A percentile compares a stretch with the other conserved stretches of the same genome.
These are phyloP conservation scores for Lactarius trivialis DNA, from an alignment of 768 basidiomycete genomes.

Conservation along the genomic window DNA sequence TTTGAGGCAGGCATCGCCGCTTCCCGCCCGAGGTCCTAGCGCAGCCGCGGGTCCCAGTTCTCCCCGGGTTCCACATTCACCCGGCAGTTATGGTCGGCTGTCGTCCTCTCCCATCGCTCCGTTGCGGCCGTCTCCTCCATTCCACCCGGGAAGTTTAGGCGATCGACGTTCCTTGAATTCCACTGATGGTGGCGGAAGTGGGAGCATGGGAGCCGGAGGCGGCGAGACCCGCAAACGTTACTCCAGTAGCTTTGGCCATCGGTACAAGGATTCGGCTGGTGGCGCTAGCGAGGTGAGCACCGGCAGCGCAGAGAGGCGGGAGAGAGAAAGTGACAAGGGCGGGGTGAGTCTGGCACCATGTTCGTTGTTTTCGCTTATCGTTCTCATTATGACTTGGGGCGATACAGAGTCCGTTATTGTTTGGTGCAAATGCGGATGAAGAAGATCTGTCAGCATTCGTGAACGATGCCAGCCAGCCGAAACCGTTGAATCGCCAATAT, in stretches of 20 bases:
- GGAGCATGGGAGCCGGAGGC: conserved; percentile 22
- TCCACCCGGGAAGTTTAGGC: conserved; percentile 38
- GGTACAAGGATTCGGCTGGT: conserved; percentile 44
- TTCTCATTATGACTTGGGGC: conserved; percentile 3
- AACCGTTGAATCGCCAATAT: conserved; percentile 40
- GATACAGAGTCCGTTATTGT: conserved; percentile 36
- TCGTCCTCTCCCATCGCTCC: conserved; percentile 31
- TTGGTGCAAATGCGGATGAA: conserved; percentile 53
- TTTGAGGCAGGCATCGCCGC: conserved; percentile 41
- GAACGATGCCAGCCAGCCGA: conserved; percentile 66
- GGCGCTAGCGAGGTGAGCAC: conserved; percentile 35
- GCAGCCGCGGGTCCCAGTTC: conserved; percentile 32
- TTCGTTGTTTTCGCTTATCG: conserved; percentile 12
- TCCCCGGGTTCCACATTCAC: conserved; percentile 38
- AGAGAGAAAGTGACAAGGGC: conserved; percentile 24
- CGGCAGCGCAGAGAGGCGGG: conserved; percentile 32
- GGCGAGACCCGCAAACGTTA: conserved; percentile 49
- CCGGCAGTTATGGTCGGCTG: conserved; percentile 29
- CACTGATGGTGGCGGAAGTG: conserved; percentile 23
- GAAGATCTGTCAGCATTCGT: conserved; percentile 76
- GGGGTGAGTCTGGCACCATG: conserved; percentile 14
- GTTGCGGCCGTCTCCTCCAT: conserved; percentile 36
- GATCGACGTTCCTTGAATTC: conserved; percentile 35
- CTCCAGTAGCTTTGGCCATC: conserved; percentile 72
- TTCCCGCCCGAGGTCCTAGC: conserved; percentile 33